Base-by-base conservation (phyloP, 192 early-diverging fungal genomes). In the Coemansia sp. region DNA sequence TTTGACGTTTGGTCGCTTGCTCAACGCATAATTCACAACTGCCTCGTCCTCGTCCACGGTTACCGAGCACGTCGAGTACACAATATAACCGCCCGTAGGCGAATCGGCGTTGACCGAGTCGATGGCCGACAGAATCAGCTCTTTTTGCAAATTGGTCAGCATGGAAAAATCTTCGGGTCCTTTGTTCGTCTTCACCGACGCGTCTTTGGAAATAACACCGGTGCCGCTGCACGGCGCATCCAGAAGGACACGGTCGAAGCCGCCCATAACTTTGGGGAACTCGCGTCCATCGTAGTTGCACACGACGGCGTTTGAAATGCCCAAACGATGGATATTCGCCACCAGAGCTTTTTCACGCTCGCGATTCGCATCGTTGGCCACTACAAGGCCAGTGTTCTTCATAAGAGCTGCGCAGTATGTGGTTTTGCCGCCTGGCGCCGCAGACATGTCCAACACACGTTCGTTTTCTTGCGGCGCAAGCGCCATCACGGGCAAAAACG, bases 201-300 rank as follows among this genome's bases (percentile, higher is more conserved):
- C 89, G 79, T 99, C 97, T 72, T 99, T 99, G 66, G 96, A 92
- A 73, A 99, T 99, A 64, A 99, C 96, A 21, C 97, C 97, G 0
- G 97, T 99, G 59, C 97, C 97, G 57, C 87, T 89, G 84, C 97
- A 99, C n/a, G 97, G 97, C 0, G 97, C 95, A 78, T 99, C 97
- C 16, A 99, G 80, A 19, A 99, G 85, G 1, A 99, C 93, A 59
- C 97, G 89, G 69, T 99, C 97, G 65, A 99, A 99, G 3, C 94
- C 95, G 69, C 96, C 97, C 83, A 96, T 94, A 38, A 98, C 88
- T 54, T 85, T 87, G 43, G 97, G 97, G 87, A 97, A 98, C 80
- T 97, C 92, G 52, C 95, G 89, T 55, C 95, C 97, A 73, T 99
- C 97, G 77, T 98, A 95, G 80, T 97, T 93, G 75, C 90, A 96